These are phyloP conservation scores for Aeschynomene evenia DNA, from an alignment of 306 rosid genomes.

Conservation along the genomic window DNA sequence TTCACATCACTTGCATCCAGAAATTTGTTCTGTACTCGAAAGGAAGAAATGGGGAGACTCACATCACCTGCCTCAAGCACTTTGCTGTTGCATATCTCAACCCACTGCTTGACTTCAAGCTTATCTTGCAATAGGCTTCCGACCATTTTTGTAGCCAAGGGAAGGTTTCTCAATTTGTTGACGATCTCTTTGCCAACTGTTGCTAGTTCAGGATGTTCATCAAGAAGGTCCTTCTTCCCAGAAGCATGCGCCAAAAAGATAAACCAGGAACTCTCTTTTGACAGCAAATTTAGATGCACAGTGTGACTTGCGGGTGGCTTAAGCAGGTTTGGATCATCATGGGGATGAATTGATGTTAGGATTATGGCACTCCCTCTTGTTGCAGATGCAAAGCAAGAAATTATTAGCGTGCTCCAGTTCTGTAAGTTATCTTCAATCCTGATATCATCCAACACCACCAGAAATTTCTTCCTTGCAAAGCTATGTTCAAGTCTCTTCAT, in stretches of 20 bases:
- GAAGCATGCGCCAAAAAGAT: slow-evolving; percentile 46
- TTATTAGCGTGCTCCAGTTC: slow-evolving; percentile 23
- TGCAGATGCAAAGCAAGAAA: slow-evolving; percentile 17
- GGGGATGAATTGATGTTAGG: background rate
- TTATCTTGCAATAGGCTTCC: slow-evolving; percentile 45
- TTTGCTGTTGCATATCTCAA: slow-evolving; percentile 30
- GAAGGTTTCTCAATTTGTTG: slow-evolving; percentile 42
- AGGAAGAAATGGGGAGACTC: too few relatives aligned
- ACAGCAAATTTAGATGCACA: slow-evolving; percentile 6
- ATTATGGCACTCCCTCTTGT: slow-evolving; percentile 29
- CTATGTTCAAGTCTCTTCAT: slow-evolving; percentile 31
- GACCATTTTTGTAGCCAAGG: slow-evolving; percentile 46
- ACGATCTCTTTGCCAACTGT: slow-evolving; percentile 44
- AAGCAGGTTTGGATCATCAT: background rate
- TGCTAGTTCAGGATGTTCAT: slow-evolving; percentile 23
- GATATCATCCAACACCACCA: slow-evolving; percentile 54
- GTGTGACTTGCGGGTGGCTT: slow-evolving; percentile 4
- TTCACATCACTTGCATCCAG: slow-evolving; percentile 34
- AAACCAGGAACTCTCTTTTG: slow-evolving; percentile 39
- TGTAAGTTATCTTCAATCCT: slow-evolving; percentile 35
- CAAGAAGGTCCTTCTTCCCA: slow-evolving; percentile 24
- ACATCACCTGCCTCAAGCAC: slow-evolving; percentile 14
- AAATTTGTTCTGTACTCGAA: too few relatives aligned
- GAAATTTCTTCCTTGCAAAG: slow-evolving; percentile 38
- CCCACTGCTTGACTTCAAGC: slow-evolving; percentile 39